Conservation (phyloP, 495 filamentous ascomycete species). For the Penicillium simplicissimum region DNA sequence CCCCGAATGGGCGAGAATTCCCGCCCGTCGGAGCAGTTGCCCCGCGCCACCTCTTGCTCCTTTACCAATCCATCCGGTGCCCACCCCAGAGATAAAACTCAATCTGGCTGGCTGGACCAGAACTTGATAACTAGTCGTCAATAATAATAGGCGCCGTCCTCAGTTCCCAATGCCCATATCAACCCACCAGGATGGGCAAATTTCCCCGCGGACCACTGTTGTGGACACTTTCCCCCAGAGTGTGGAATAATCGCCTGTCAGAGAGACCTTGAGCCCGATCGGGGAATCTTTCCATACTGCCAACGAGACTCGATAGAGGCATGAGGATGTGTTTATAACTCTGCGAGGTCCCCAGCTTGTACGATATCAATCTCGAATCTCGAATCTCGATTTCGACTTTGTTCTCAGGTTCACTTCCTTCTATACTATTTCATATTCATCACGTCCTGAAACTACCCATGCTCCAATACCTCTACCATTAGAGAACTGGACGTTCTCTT, state of each 20-base stretch:
- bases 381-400: background rate
- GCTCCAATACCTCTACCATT: background rate
- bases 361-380: background rate
- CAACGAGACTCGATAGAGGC: background rate
- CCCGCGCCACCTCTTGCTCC: conserved; percentile 5
- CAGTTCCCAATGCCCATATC: background rate
- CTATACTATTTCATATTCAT: background rate
- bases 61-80: too few species aligned
- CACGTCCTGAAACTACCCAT: background rate
- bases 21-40: conserved; percentile 13
- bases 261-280: background rate
- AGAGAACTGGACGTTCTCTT: background rate
- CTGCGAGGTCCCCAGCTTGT: background rate
- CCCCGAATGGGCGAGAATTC: conserved; percentile 18
- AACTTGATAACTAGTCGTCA: background rate
- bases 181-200: background rate
- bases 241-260: background rate
- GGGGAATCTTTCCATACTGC: conserved; percentile 5
- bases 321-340: background rate
- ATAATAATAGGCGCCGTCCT: background rate
- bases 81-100: background rate
- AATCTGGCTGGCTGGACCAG: background rate
- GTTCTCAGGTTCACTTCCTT: background rate
- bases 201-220: background rate
- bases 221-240: background rate